These are phyloP conservation scores for Aspergillus fumigatiaffinis DNA, from an alignment of 2,329 filamentous ascomycete genomes.

Conservation along the genomic window DNA sequence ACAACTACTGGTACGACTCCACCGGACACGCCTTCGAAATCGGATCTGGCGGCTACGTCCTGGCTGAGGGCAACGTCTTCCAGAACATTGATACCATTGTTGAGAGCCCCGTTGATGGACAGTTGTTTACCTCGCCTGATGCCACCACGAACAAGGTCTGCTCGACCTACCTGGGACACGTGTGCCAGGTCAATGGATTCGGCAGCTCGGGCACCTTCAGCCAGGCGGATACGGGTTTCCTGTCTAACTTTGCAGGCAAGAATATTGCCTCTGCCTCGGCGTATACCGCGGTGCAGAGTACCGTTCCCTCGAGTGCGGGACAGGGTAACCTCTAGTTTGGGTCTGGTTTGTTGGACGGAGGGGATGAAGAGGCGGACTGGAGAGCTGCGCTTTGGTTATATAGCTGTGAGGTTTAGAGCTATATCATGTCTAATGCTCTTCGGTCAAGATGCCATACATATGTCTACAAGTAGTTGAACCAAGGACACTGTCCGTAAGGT, in stretches of 20 bases:
- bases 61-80: slow-evolving; percentile 58
- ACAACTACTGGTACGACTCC: slow-evolving; percentile 59
- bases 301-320: slow-evolving; percentile 42
- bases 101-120: slow-evolving; percentile 34
- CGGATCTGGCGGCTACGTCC: slow-evolving; percentile 41
- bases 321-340: slow-evolving; percentile 42
- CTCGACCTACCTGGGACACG: slow-evolving; percentile 45
- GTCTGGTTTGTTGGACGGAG: too few relatives aligned
- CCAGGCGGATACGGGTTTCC: slow-evolving; percentile 46
- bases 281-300: slow-evolving; percentile 34
- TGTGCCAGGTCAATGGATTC: slow-evolving; percentile 51
- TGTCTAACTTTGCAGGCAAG: slow-evolving; percentile 52
- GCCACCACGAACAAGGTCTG: slow-evolving; percentile 41
- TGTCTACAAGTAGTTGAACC: neutral
- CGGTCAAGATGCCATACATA: neutral
- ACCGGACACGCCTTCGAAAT: slow-evolving; percentile 56
- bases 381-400: too few relatives aligned
- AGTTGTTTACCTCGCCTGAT: slow-evolving; percentile 38
- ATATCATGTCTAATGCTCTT: neutral
- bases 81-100: slow-evolving; percentile 49
- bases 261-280: slow-evolving; percentile 46
- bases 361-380: neutral
- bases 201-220: slow-evolving; percentile 33
- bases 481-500: too few relatives aligned
- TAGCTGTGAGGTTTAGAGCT: neutral